Percentiles rank a stretch among this genome's conserved stretches.
phyloP scores from a whole-genome alignment of 2,329 filamentous ascomycete genomes.

The Daldinia eschscholtzii region DNA sequence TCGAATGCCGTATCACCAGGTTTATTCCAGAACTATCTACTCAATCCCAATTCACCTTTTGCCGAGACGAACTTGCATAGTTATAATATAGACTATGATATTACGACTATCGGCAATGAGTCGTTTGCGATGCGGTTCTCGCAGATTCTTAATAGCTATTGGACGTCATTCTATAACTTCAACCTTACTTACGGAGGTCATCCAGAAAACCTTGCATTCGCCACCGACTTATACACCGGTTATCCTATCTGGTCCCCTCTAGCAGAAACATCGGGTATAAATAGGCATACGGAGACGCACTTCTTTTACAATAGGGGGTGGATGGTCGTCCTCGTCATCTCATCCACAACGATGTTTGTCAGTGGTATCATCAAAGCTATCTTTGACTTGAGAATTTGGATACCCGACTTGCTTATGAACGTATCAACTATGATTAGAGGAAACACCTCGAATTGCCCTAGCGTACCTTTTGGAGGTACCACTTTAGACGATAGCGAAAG shows the following conservation, averaged over 20 bases:
- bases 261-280: not conserved
- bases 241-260: not conserved
- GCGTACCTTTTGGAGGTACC: conserved; percentile 7
- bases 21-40: conserved; percentile 11
- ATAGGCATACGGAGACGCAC: conserved; percentile 5
- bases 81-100: conserved; percentile 11
- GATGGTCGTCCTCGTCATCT: conserved; percentile 14
- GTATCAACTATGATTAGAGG: conserved; percentile 19
- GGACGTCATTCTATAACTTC: conserved; percentile 14
- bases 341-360: conserved; percentile 11
- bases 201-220: not conserved
- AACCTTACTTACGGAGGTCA: conserved; percentile 15
- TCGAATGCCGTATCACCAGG: not conserved
- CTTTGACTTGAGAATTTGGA: conserved; percentile 9
- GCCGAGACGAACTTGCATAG: not conserved
- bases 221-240: not conserved
- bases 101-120: conserved; percentile 9
- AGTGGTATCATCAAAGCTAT: conserved; percentile 14
- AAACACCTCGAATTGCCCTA: conserved; percentile 4
- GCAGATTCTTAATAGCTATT: conserved; percentile 21
- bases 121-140: conserved; percentile 17
- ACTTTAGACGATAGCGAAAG: conserved; percentile 18
- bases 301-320: conserved; percentile 13
- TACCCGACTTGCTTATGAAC: conserved; percentile 29
- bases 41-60: not conserved